Evolutionary conservation across 306 rosid species (phyloP).

Genomic region (Corylus avellana): DNA sequence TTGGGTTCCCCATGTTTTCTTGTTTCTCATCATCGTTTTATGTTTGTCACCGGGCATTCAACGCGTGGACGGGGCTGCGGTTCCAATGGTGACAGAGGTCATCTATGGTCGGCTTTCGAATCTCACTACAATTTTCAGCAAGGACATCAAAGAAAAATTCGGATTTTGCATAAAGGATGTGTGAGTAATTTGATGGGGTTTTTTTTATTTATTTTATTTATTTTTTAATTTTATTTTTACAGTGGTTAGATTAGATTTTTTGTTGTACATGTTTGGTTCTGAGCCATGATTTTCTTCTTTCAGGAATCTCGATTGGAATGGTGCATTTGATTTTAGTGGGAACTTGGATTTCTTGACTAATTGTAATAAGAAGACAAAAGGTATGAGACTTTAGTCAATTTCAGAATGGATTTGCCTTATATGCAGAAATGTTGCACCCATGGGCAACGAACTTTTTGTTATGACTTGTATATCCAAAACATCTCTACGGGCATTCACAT

Average conservation of each 20-base stretch:
- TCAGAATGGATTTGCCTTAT: neutral
- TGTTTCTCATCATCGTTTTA: slow-evolving; percentile 31
- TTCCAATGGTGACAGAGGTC: slow-evolving; percentile 36
- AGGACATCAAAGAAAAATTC: slow-evolving; percentile 42
- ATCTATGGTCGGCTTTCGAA: slow-evolving; percentile 44
- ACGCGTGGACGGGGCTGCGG: slow-evolving; percentile 38
- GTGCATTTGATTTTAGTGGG: slow-evolving; percentile 60
- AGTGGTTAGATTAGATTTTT: neutral
- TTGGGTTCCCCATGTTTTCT: slow-evolving; percentile 24
- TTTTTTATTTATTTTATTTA: too few species aligned
- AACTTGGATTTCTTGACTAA: slow-evolving; percentile 53
- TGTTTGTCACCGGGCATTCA: slow-evolving; percentile 28
- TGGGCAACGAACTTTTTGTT: neutral
- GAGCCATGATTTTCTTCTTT: slow-evolving; percentile 15
- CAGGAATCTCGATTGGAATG: slow-evolving; percentile 72
- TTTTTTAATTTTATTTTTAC: too few species aligned
- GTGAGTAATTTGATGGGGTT: slow-evolving; percentile 42
- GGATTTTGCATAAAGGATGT: slow-evolving; percentile 68
- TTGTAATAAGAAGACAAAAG: slow-evolving; percentile 59
- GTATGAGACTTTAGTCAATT: slow-evolving; percentile 30
- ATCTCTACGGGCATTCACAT: neutral
- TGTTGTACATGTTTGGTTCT: neutral
- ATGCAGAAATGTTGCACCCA: neutral
- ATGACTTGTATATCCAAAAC: neutral
- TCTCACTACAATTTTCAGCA: slow-evolving; percentile 42